Evolutionary conservation across 768 basidiomycete species (phyloP), one percentile per base, ranked within the genome.

Genomic region (Boletus huronensis): DNA sequence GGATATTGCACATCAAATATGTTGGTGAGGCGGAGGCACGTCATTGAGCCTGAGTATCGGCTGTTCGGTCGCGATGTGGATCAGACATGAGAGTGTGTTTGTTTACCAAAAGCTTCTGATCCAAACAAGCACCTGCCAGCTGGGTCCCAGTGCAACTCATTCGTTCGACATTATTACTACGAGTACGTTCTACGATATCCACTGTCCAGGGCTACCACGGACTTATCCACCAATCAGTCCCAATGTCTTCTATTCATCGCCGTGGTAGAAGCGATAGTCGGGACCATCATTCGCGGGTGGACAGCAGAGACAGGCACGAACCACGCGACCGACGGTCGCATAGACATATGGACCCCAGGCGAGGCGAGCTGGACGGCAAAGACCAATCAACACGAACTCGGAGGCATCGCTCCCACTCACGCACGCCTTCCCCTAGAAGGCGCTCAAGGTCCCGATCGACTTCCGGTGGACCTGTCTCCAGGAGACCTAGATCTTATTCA

Each of bases 381-480:
- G 48, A 57, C 42, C 36, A 56, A 19, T 40, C 57, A 13, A 44
- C 29, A 13, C 52, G 56, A 44, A 14, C 28, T 26, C 50, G 25
- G 34, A 39, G 51, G 17, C 7, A 55, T 47, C 64, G 39, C 34
- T 60, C 69, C 14, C 67, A 29, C 52, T 69, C 68, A 2, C 69
- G 54, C 44, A 57, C 62, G 7, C 55, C 64, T 31, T 58, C 66
- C 6, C 60, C 55, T 17, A 52, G 58, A 50, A 52, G 50, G 34
- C 60, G 59, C 47, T 60, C 69, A 17, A 54, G 64, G 48, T 68
- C 70, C 34, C 61, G 63, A 52, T 72, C 70, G 11, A 47, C 58
- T 13, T 68, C 66, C 31, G 54, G 55, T 41, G 59, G 59, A 48
- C 65, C 57, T 19, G 45, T 44, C 32, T 38, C 39, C 3, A 58